These are phyloP conservation scores for Rhodotorula sp. DNA, from an alignment of 1,284 basidiomycete species.

Conservation along the genomic window DNA sequence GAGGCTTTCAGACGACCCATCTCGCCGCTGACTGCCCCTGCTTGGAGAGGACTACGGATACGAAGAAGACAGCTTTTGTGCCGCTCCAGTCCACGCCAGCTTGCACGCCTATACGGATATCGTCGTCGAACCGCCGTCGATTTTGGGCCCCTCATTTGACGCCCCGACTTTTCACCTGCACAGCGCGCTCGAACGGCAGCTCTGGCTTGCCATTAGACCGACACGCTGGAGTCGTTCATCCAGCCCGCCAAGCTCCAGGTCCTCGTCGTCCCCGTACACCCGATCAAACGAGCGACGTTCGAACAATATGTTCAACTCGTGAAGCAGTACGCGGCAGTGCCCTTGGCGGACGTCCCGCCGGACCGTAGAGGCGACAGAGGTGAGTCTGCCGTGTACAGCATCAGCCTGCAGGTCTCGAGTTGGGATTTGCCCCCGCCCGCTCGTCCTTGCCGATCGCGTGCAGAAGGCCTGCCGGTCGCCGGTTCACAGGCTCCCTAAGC, in stretches of 20 bases:
- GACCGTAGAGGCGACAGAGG: conserved; percentile 74
- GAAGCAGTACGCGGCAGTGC: conserved; percentile 65
- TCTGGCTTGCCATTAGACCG: neutral
- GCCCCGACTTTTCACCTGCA: too few relatives aligned
- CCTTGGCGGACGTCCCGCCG: conserved; percentile 72
- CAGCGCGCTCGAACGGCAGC: too few relatives aligned
- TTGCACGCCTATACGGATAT: too few relatives aligned
- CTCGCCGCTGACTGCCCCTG: too few relatives aligned
- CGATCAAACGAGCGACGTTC: conserved; percentile 62
- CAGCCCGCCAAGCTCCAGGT: conserved; percentile 68
- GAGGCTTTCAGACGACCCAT: too few relatives aligned
- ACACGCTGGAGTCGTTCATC: conserved; percentile 17
- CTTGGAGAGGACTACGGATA: too few relatives aligned
- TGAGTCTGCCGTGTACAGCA: conserved; percentile 44
- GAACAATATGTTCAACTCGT: conserved; percentile 69
- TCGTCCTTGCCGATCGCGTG: too few relatives aligned
- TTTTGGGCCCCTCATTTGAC: too few relatives aligned
- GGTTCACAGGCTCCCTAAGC: neutral
- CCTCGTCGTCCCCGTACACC: conserved; percentile 72
- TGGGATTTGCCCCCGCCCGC: too few relatives aligned
- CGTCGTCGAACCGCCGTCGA: too few relatives aligned
- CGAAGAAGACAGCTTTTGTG: too few relatives aligned
- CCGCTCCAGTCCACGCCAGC: too few relatives aligned
- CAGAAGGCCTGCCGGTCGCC: neutral
- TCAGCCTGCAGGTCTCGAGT: neutral